Base-by-base conservation (phyloP, 257 asterid species). In the Fraxinus quadrangulata region DNA sequence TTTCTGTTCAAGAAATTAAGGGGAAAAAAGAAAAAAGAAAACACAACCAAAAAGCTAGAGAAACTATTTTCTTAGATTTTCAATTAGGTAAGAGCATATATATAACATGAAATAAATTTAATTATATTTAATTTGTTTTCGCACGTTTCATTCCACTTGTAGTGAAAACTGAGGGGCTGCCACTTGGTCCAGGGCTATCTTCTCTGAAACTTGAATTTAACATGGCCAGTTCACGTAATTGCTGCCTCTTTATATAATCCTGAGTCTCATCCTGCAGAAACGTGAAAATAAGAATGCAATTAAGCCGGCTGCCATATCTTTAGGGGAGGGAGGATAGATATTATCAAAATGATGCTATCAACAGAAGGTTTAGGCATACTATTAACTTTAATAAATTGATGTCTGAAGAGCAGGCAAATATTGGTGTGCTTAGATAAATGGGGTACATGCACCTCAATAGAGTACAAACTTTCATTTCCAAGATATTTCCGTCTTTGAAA, bases 131-230 rank as follows among this genome's bases (percentile, higher is more conserved):
- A 56, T 93, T 98, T 23, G 97, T 93, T 85, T 96, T 96, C 49
- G 98, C 96, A 78, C 98, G 97, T 84, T 96, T 96, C 98, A 92
- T 89, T 79, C 97, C 97, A 67, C 92, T 88, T 63, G 91, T 86
- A 84, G 90, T 93, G 88, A 96, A 96, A 84, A 97, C 97, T 4
- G 99, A 96, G 70, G 91, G 88, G 19, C 98, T 90, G 82, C 97
- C 97, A 79, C 98, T 92, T 42, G 99, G 98, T 72, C 99, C 98
- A 6, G 98, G 99, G 78, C 97, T 92, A 83, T 93, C 99, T 86
- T 96, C 99, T 86, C 95, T 89, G 76, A 92, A 87, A 76, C 89
- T 92, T 51, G 99, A 96, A 84, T 96, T 96, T 76, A 96, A 85
- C 93, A 96, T 70, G 24, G 99, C 98, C 33, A 96, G 90, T 85